Base-by-base conservation (phyloP, 768 basidiomycete genomes). In the Brasilioporus rufonigricans region DNA sequence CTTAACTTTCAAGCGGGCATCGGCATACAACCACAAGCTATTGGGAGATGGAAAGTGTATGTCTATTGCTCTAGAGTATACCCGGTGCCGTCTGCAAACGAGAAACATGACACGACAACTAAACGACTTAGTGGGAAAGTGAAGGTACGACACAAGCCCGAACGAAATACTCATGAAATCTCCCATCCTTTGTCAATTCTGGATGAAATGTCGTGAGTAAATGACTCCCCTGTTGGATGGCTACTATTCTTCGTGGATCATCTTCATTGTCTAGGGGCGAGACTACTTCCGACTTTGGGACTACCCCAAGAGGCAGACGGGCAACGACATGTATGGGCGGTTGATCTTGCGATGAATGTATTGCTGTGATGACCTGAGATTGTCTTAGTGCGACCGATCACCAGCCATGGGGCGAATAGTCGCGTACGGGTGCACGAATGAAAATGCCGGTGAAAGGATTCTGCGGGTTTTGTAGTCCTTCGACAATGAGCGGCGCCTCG, bases 181-280 rank as follows among this genome's bases (percentile, higher is more conserved):
- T 83, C 54, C 81, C 73, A 65, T 98, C 96, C 53, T 79, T 77
- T 23, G 91, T 94, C 43, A 98, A 76, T 70, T 98, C 96, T 0
- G 95, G 96, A 66, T 98, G 96, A 74, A 97, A 98, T 0, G 87
- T 91, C 5, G 94, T 93, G 27, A 94, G 78, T 56, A 98, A 76
- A 66, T 93, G 86, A 26, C 75, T 77, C 26, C 95, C 95, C 66
- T 97, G 91, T 4, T 86, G 83, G 18, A 94, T 72, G 18, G 93
- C 93, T 46, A 98, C 94, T 58, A 91, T 84, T 12, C 79, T 85
- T 64, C 78, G 80, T 9, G 82, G 80, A 60, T 87, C 86, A 35
- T 76, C 71, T 53, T 76, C 73, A 43, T 76, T 72, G 23, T 79
- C 61, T 35, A 76, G 70, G 8, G 73, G 77, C 1, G 71, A 66